These are phyloP conservation scores for Chara braunii DNA, from an alignment of 139 green algal genomes.

Conservation along the genomic window DNA sequence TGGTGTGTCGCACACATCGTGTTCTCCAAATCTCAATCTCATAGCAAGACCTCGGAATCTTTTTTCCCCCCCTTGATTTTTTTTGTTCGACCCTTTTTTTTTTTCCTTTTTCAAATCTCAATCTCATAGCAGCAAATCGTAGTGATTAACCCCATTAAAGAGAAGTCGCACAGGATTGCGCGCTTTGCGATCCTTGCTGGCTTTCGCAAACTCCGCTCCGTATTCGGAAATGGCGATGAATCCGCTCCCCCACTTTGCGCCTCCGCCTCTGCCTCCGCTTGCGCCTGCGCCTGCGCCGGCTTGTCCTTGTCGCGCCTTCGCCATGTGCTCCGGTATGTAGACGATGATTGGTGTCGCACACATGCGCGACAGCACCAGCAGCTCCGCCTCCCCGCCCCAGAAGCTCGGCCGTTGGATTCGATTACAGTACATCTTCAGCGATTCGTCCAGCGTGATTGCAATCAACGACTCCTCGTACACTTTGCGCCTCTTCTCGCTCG, in stretches of 20 bases:
- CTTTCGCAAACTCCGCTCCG: slow-evolving; percentile 48
- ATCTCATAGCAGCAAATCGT: slow-evolving; percentile 54
- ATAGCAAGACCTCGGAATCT: too few relatives aligned
- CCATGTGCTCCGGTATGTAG: slow-evolving; percentile 39
- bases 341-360: slow-evolving; percentile 37
- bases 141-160: slow-evolving; percentile 55
- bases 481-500: slow-evolving; percentile 39
- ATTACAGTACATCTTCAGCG: slow-evolving; percentile 35
- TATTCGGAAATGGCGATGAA: slow-evolving; percentile 52
- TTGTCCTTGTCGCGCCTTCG: slow-evolving; percentile 14
- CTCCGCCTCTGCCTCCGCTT: too few relatives aligned
- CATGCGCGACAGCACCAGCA: slow-evolving; percentile 49
- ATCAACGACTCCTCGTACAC: slow-evolving; percentile 46
- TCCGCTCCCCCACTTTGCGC: slow-evolving; percentile 33
- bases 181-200: slow-evolving; percentile 14
- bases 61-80: too few relatives aligned
- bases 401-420: slow-evolving; percentile 47
- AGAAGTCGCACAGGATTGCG: slow-evolving; percentile 49
- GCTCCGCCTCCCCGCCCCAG: slow-evolving; percentile 60
- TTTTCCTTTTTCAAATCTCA: too few relatives aligned
- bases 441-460: slow-evolving; percentile 22
- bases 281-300: too few relatives aligned
- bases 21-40: too few relatives aligned
- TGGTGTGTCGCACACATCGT: too few relatives aligned
- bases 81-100: too few relatives aligned